Percentiles rank a stretch among this genome's conserved stretches.
Evolutionary conservation across 495 filamentous ascomycete species (phyloP).

Genomic region (Saxophila tyrrhenica): DNA sequence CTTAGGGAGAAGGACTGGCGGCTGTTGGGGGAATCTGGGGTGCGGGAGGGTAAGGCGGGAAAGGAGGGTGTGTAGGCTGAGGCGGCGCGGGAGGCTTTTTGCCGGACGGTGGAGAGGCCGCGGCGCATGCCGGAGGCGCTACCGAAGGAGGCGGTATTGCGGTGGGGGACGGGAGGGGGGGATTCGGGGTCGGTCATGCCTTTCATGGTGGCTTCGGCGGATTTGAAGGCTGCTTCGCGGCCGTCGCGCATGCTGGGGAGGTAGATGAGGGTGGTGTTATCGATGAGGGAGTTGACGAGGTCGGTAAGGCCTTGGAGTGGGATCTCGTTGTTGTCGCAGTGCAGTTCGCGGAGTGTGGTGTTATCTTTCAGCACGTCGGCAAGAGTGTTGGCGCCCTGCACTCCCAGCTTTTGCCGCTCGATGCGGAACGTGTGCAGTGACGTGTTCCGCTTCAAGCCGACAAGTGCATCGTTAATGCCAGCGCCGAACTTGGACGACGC

Average conservation of each 20-base stretch:
- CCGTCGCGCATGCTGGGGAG: slow-evolving; percentile 57
- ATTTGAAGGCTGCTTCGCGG: slow-evolving; percentile 48
- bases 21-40: neutral
- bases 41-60: slow-evolving; percentile 6
- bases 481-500: slow-evolving; percentile 77
- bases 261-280: slow-evolving; percentile 53
- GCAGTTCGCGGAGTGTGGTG: slow-evolving; percentile 49
- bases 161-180: slow-evolving; percentile 13
- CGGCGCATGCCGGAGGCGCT: slow-evolving; percentile 4
- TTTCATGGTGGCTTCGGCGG: slow-evolving; percentile 48
- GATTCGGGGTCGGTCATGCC: slow-evolving; percentile 34
- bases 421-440: slow-evolving; percentile 66
- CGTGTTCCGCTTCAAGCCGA: slow-evolving; percentile 63
- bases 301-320: slow-evolving; percentile 68
- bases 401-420: slow-evolving; percentile 44
- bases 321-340: slow-evolving; percentile 72
- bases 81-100: slow-evolving; percentile 10
- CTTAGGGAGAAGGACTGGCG: neutral
- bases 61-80: slow-evolving; percentile 16
- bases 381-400: slow-evolving; percentile 63
- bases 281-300: slow-evolving; percentile 58
- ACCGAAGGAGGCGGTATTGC: neutral
- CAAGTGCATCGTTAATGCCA: slow-evolving; percentile 66
- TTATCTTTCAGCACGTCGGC: slow-evolving; percentile 68
- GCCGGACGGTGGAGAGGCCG: slow-evolving; percentile 3